These are phyloP conservation scores for Saccharomyces eubayanus DNA, from an alignment of 805 yeast species.

Conservation along the genomic window DNA sequence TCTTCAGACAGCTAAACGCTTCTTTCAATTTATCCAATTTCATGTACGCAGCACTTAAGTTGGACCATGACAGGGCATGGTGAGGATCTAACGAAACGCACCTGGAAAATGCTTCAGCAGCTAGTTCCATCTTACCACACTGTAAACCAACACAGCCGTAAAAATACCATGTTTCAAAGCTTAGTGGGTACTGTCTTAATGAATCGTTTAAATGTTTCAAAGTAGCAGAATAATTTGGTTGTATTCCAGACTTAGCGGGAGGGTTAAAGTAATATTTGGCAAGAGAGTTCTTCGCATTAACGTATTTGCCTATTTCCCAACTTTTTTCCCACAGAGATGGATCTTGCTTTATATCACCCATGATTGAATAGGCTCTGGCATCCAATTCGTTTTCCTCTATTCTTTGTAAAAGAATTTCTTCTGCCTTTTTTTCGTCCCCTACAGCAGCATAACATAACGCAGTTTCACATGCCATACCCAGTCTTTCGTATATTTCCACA, in stretches of 20 bases:
- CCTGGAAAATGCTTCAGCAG: constrained; percentile 87
- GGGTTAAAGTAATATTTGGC: constrained; percentile 65
- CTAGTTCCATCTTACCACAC: constrained; percentile 56
- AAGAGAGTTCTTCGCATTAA: constrained; percentile 78
- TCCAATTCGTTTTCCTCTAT: constrained; percentile 55
- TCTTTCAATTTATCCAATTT: constrained; percentile 57
- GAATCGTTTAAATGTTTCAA: constrained; percentile 68
- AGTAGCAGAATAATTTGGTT: constrained; percentile 45
- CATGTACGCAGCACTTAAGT: constrained; percentile 72
- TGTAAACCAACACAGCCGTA: constrained; percentile 89
- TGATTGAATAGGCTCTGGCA: constrained; percentile 72
- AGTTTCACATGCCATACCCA: constrained; percentile 68
- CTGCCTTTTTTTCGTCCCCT: constrained; percentile 65
- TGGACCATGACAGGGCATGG: constrained; percentile 83
- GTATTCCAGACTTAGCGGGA: constrained; percentile 45
- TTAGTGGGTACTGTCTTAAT: constrained; percentile 61
- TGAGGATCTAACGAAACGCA: constrained; percentile 80
- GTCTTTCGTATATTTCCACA: constrained; percentile 74
- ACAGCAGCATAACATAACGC: constrained; percentile 87
- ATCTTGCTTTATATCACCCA: constrained; percentile 78
- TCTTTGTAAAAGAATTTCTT: constrained; percentile 46
- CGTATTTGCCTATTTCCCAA: constrained; percentile 78
- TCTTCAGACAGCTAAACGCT: constrained; percentile 77
- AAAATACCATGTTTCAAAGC: constrained; percentile 78
- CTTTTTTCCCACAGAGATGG: constrained; percentile 74